Conservation (phyloP, 2,329 filamentous ascomycete species). For the Epichloe elymi region DNA sequence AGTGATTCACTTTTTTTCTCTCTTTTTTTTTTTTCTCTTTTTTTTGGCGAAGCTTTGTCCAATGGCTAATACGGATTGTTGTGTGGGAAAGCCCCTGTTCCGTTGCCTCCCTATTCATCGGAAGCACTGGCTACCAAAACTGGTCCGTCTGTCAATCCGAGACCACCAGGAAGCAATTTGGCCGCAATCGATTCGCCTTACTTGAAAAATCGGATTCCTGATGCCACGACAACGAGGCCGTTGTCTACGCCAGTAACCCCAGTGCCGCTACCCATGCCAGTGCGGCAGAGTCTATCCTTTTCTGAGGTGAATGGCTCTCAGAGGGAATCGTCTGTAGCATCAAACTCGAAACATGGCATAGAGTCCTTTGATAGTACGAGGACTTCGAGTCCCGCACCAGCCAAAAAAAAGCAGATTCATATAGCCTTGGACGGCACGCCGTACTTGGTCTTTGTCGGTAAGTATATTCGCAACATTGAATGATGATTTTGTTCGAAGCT, state of each 20-base stretch:
- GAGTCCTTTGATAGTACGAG: neutral
- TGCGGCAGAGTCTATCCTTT: neutral
- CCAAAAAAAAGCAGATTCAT: neutral
- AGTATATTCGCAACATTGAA: neutral
- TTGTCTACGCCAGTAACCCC: neutral
- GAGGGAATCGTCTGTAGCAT: neutral
- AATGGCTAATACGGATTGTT: neutral
- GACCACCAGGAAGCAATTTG: neutral
- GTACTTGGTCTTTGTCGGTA: neutral
- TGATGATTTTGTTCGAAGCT: neutral
- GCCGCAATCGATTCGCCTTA: neutral
- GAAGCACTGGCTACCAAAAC: neutral
- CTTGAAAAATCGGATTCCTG: neutral
- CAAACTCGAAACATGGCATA: neutral
- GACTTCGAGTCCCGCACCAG: neutral
- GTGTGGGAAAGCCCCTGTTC: neutral
- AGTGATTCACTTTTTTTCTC: neutral
- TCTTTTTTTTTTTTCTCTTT: no score
- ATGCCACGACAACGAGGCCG: neutral
- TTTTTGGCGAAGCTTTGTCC: neutral
- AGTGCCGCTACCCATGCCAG: neutral
- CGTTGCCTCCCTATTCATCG: neutral
- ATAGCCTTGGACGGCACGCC: constrained; percentile 1
- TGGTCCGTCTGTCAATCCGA: neutral
- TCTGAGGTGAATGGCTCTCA: neutral